phyloP scores from a whole-genome alignment of 163 green algal genomes.

The Trebouxia gelatinosa region DNA sequence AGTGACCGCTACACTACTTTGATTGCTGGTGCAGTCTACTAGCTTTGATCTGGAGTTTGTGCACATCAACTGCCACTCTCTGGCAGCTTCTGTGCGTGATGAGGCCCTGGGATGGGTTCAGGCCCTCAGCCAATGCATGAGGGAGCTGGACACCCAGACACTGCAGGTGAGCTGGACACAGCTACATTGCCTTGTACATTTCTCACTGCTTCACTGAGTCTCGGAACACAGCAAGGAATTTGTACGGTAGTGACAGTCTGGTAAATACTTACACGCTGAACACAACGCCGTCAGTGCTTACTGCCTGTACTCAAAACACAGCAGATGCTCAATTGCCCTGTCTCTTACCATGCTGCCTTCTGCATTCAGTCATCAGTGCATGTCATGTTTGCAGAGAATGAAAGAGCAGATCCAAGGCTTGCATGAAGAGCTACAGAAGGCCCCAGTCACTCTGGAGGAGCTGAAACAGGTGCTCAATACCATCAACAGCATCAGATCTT shows the following conservation, averaged over 20 bases:
- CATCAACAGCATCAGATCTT: slow-evolving; percentile 44
- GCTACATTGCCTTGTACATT: background rate
- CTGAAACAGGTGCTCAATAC: slow-evolving; percentile 60
- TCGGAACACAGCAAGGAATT: too few species aligned
- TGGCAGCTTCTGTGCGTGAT: slow-evolving; percentile 66
- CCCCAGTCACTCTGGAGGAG: slow-evolving; percentile 55
- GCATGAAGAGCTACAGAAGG: slow-evolving; percentile 35
- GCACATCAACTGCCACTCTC: slow-evolving; percentile 49
- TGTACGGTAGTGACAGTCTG: too few species aligned
- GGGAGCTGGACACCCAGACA: slow-evolving; percentile 59
- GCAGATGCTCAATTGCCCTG: too few species aligned
- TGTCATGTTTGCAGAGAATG: slow-evolving; percentile 8
- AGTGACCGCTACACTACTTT: too few species aligned
- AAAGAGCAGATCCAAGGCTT: slow-evolving; percentile 5
- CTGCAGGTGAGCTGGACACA: slow-evolving; percentile 34
- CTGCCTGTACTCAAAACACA: too few species aligned
- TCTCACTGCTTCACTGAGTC: too few species aligned
- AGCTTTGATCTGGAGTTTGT: slow-evolving; percentile 40
- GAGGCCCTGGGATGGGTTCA: slow-evolving; percentile 75
- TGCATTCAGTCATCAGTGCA: background rate
- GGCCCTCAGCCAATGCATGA: slow-evolving; percentile 69
- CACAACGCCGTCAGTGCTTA: too few species aligned
- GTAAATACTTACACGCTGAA: too few species aligned
- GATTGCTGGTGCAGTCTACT: slow-evolving; percentile 27
- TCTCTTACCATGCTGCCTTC: too few species aligned